Evolutionary conservation across 2,329 filamentous ascomycete genomes (phyloP).

Genomic region (Tolypocladium ophioglossoides): DNA sequence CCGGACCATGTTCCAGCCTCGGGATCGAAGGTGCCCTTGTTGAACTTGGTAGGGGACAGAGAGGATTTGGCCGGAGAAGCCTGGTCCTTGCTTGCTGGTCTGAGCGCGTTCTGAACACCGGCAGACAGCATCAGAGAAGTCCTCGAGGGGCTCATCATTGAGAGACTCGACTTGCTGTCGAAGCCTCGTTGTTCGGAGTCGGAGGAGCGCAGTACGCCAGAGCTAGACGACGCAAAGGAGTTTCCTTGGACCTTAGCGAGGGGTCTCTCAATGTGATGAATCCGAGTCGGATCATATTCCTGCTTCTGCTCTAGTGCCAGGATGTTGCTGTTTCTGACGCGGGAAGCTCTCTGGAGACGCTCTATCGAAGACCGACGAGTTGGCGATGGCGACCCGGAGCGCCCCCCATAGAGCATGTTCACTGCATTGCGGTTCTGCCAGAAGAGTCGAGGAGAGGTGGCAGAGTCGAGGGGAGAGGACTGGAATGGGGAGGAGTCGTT

Average conservation of each 20-base stretch:
- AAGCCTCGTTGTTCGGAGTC: slow-evolving; percentile 28
- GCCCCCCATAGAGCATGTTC: slow-evolving; percentile 57
- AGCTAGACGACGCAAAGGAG: slow-evolving; percentile 49
- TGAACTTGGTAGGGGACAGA: slow-evolving; percentile 57
- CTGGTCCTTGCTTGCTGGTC: slow-evolving; percentile 57
- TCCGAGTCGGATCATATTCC: slow-evolving; percentile 76
- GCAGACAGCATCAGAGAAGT: slow-evolving; percentile 4
- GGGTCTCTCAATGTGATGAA: slow-evolving; percentile 73
- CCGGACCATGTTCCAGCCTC: slow-evolving; percentile 59
- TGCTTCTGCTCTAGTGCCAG: slow-evolving; percentile 86
- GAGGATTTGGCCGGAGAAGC: slow-evolving; percentile 84
- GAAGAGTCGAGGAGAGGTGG: slow-evolving; percentile 73
- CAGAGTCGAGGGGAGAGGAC: slow-evolving; percentile 61
- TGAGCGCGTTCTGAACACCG: slow-evolving; percentile 16
- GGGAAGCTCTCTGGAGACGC: slow-evolving; percentile 85
- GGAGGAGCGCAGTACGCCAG: slow-evolving; percentile 41
- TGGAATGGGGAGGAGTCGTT: slow-evolving; percentile 77
- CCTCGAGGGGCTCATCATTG: slow-evolving; percentile 21
- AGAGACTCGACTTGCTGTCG: slow-evolving; percentile 34
- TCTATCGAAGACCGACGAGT: slow-evolving; percentile 86
- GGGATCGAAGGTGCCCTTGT: slow-evolving; percentile 59
- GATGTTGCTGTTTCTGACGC: slow-evolving; percentile 97
- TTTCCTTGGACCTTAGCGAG: slow-evolving; percentile 68
- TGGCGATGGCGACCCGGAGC: slow-evolving; percentile 54
- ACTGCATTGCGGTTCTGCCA: slow-evolving; percentile 80